Percentiles rank a stretch among this genome's conserved stretches.
These are phyloP conservation scores for Globisporangium spinosum DNA, from an alignment of 352 stramenopile species.

Conservation along the genomic window DNA sequence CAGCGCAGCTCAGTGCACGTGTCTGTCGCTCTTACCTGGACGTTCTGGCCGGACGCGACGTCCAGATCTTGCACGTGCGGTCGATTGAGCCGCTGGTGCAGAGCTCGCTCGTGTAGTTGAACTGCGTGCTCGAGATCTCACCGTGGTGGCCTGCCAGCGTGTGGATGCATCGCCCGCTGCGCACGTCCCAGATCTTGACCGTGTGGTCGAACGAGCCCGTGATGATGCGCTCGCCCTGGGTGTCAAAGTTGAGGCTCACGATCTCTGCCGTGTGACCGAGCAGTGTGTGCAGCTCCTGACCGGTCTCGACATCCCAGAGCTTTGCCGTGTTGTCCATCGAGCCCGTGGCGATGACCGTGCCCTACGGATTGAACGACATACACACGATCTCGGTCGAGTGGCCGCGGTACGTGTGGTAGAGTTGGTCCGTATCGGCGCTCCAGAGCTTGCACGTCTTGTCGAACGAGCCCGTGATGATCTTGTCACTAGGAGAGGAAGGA, in stretches of 20 bases:
- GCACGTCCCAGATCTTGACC: slow-evolving; percentile 90
- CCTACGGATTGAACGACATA: slow-evolving; percentile 93
- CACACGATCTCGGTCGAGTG: slow-evolving; percentile 96
- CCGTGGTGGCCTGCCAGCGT: slow-evolving; percentile 91
- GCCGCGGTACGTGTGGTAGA: slow-evolving; percentile 93
- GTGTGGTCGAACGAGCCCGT: slow-evolving; percentile 95
- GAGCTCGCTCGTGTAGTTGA: slow-evolving; percentile 92
- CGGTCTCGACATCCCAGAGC: slow-evolving; percentile 94
- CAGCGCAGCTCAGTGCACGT: not conserved
- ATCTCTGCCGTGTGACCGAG: slow-evolving; percentile 94
- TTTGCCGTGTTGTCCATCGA: slow-evolving; percentile 95
- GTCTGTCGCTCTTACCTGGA: slow-evolving; percentile 43
- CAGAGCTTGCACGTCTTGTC: slow-evolving; percentile 97
- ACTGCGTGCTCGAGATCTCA: slow-evolving; percentile 95
- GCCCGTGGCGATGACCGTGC: slow-evolving; percentile 87
- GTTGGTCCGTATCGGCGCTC: slow-evolving; percentile 91
- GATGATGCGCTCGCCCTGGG: slow-evolving; percentile 90
- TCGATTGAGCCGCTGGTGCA: slow-evolving; percentile 94
- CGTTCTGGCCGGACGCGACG: slow-evolving; percentile 86
- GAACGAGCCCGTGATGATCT: slow-evolving; percentile 94
- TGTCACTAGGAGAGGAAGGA: slow-evolving; percentile 50
- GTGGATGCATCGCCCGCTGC: slow-evolving; percentile 87
- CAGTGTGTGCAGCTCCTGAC: slow-evolving; percentile 92
- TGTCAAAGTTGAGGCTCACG: slow-evolving; percentile 94
- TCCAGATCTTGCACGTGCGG: slow-evolving; percentile 94